Evolutionary conservation across 1,284 basidiomycete species (phyloP), one percentile per base, ranked within the genome.

Genomic region (Boletus holoroseus): DNA sequence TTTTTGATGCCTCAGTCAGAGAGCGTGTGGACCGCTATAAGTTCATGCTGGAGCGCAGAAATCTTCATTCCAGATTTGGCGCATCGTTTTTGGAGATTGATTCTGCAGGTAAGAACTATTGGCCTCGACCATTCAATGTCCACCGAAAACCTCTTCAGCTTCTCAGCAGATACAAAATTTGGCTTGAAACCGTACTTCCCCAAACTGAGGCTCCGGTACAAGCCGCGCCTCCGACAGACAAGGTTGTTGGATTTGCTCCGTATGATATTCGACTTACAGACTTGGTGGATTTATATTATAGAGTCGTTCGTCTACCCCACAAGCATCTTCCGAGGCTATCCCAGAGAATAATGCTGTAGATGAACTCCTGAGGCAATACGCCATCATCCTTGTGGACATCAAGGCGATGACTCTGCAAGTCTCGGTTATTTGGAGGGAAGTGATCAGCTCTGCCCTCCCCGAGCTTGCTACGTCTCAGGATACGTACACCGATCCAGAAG

Each of bases 61-160:
- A 76, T 94, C 11, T 94, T 81, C 67, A 82, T 96, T 39, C 83
- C 86, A 3, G 87, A 92, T 51, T 71, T 96, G 8, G 78, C 79
- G 24, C 77, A 85, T 66, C 79, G 88, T 46, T 95, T 96, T 65
- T 96, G 93, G 94, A 81, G 79, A 56, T 72, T 96, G 51, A 89
- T 83, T 3, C 70, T 97, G 31, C 94, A 96, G 79, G 91, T 90
- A 41, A 45, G 69, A 56, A 36, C 8, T 18, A 40, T 48, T 32
- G 1, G 2, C 24, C 5, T 31, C 16, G 13, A 30, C 51, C n/a
- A 31, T 54, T 3, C 26, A 6, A 15, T 27, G 13, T 44, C 30
- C 54, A 31, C 49, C 40, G 40, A 51, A 50, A 56, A 41, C 5
- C 24, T 50, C 47, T 34, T 40, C 53, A 91, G 88, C 79, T 94